phyloP scores from a whole-genome alignment of 225 moss, liverwort and hornwort species.

The Sphagnum tenellum region DNA sequence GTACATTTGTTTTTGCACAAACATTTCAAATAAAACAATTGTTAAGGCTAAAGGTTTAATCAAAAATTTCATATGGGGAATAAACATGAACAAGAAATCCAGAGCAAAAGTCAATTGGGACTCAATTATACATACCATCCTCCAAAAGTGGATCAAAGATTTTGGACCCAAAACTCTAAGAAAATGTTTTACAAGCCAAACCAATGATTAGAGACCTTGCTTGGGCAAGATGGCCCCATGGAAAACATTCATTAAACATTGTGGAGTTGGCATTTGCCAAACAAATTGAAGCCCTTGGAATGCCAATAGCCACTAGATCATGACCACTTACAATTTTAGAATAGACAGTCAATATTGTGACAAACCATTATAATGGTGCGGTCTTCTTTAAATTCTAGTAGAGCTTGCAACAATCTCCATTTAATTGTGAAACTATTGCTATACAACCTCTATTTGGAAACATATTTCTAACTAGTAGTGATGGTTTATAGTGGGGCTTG shows the following conservation, averaged over 20 bases:
- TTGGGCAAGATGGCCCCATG: constrained; percentile 1
- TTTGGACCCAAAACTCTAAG: not conserved
- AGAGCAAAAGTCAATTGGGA: not conserved
- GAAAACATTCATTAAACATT: not conserved
- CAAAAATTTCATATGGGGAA: not conserved
- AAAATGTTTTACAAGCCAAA: too few species aligned
- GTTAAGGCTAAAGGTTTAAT: not conserved
- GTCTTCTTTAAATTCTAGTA: not conserved
- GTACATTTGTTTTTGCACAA: not conserved
- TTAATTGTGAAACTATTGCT: not conserved
- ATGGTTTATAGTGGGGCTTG: not conserved
- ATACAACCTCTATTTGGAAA: not conserved
- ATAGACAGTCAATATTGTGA: not conserved
- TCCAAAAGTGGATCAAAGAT: not conserved
- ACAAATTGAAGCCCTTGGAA: not conserved
- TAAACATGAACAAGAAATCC: not conserved
- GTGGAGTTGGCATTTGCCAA: not conserved
- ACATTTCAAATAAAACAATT: not conserved
- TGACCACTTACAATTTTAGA: not conserved
- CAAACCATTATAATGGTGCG: not conserved
- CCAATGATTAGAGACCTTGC: not conserved
- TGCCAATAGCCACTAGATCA: not conserved
- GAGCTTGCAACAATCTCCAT: not conserved
- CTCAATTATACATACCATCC: not conserved
- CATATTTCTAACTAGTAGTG: not conserved